phyloP scores from a whole-genome alignment of 148 eudicot species.

The Silene conica region DNA sequence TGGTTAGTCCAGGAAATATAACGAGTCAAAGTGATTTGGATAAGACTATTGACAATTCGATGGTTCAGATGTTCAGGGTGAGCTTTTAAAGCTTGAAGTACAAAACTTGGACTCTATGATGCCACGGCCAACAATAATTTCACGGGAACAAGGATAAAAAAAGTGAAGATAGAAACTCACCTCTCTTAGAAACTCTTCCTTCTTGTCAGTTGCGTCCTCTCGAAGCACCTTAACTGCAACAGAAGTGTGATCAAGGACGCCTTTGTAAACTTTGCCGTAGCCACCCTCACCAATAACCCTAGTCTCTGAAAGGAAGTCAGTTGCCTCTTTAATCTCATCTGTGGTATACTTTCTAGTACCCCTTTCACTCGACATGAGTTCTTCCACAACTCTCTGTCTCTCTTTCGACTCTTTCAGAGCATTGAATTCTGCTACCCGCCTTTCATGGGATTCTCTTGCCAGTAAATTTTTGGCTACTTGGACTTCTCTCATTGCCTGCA shows the following conservation, averaged over 20 bases:
- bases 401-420: constrained; percentile 53
- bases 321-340: constrained; percentile 62
- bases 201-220: constrained; percentile 58
- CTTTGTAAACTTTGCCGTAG: constrained; percentile 72
- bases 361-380: constrained; percentile 48
- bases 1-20: neutral
- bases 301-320: constrained; percentile 47
- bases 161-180: constrained; percentile 17
- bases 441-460: constrained; percentile 52
- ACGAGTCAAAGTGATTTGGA: neutral
- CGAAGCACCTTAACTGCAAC: constrained; percentile 80
- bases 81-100: no score
- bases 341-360: constrained; percentile 53
- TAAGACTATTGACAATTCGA: neutral
- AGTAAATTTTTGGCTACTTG: constrained; percentile 49
- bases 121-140: no score
- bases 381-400: constrained; percentile 50
- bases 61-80: no score
- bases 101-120: no score
- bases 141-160: neutral
- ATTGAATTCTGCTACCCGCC: constrained; percentile 58
- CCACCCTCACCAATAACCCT: constrained; percentile 76
- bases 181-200: constrained; percentile 74
- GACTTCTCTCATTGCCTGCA: constrained; percentile 54
- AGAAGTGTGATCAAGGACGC: constrained; percentile 64